These are phyloP conservation scores for Wallacemonas sp. DNA, from an alignment of 208 protist species.

Conservation along the genomic window DNA sequence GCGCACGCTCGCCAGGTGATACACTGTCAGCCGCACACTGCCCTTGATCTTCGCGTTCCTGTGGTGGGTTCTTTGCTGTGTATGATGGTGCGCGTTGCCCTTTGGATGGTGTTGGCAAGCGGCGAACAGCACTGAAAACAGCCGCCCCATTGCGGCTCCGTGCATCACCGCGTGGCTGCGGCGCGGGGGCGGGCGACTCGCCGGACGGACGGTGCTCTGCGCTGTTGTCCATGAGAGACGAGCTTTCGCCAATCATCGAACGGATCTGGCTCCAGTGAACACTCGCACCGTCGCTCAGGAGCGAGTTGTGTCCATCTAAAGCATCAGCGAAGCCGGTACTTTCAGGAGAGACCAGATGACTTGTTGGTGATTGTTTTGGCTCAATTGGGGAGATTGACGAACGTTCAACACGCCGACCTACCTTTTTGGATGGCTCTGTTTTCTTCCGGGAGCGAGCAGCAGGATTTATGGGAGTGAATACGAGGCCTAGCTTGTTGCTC, in stretches of 20 bases:
- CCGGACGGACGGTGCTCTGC: not conserved
- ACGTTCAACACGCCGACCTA: not conserved
- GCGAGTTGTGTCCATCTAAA: slow-evolving; percentile 10
- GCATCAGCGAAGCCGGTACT: not conserved
- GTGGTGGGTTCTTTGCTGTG: not conserved
- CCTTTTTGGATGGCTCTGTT: not conserved
- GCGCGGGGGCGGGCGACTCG: not conserved
- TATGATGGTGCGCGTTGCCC: not conserved
- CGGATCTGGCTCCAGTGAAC: slow-evolving; percentile 27
- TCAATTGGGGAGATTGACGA: not conserved
- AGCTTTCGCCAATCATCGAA: slow-evolving; percentile 7
- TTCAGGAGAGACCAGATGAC: not conserved
- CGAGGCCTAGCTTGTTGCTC: not conserved
- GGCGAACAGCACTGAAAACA: slow-evolving; percentile 10
- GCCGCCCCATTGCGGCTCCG: not conserved
- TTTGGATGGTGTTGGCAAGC: slow-evolving; percentile 2
- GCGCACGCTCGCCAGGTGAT: not conserved
- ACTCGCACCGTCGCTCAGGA: slow-evolving; percentile 21
- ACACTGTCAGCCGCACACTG: too few species aligned
- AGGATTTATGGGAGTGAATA: slow-evolving; percentile 9
- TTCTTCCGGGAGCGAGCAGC: not conserved
- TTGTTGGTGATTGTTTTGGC: not conserved
- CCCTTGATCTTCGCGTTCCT: too few species aligned
- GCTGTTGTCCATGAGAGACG: slow-evolving; percentile 10
- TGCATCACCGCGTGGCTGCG: not conserved